Evolutionary conservation across 1,139 yeast species (phyloP).

Genomic region (Suhomyces yuchorum): DNA sequence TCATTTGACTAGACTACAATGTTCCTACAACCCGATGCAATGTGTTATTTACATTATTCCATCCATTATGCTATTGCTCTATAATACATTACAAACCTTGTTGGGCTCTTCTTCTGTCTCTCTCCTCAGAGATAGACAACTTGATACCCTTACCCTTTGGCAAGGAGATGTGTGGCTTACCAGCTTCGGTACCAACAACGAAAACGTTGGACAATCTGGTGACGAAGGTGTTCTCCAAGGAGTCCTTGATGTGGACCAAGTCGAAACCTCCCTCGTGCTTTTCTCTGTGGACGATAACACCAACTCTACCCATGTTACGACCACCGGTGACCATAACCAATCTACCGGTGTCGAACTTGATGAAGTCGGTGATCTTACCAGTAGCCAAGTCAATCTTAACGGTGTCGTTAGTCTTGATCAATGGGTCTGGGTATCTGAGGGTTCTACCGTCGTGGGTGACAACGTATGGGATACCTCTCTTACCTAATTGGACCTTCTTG

Average conservation of each 20-base stretch:
- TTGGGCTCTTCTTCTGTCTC: constrained; percentile 97
- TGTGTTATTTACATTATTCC: background rate
- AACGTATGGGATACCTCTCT: constrained; percentile 96
- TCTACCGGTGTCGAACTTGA: constrained; percentile 95
- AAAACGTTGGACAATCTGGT: constrained; percentile 97
- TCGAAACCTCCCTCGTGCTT: constrained; percentile 99
- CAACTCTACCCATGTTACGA: constrained; percentile 99
- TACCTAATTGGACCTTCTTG: constrained; percentile 96
- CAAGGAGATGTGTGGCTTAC: constrained; percentile 94
- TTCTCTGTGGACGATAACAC: constrained; percentile 97
- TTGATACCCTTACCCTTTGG: constrained; percentile 99
- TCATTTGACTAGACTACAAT: no score
- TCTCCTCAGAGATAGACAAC: constrained; percentile 97
- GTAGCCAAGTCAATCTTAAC: constrained; percentile 95
- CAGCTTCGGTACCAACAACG: constrained; percentile 91
- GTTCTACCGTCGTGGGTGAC: constrained; percentile 99
- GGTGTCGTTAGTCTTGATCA: constrained; percentile 93
- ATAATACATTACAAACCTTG: constrained; percentile 39
- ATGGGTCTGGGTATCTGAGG: constrained; percentile 98
- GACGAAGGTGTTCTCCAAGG: constrained; percentile 96
- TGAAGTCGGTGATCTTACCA: constrained; percentile 89
- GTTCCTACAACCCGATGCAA: background rate
- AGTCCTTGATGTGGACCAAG: constrained; percentile 97
- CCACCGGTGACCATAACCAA: constrained; percentile 99
- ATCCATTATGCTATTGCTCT: constrained; percentile 1